phyloP scores from a whole-genome alignment of 1,284 basidiomycete species.

The Trametes polyzona region DNA sequence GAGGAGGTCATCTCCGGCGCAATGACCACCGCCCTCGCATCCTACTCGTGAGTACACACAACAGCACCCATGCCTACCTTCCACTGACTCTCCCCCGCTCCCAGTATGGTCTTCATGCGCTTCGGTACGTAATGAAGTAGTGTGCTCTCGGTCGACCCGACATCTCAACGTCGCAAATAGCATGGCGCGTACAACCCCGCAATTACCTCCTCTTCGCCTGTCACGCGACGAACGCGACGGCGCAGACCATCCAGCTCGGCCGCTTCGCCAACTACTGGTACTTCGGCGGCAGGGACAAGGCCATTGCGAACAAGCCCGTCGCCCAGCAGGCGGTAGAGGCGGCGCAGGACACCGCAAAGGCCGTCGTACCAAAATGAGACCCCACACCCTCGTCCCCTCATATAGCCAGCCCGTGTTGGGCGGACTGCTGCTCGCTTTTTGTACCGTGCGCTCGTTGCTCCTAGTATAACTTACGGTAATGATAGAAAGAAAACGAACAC shows the following conservation, averaged over 20 bases:
- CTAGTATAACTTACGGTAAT: conserved; percentile 21
- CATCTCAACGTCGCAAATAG: conserved; percentile 45
- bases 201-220: conserved; percentile 95
- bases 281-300: conserved; percentile 75
- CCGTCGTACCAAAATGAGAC: conserved; percentile 36
- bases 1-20: conserved; percentile 94
- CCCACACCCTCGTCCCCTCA: neutral
- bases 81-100: conserved; percentile 10
- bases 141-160: neutral
- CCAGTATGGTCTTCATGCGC: conserved; percentile 91
- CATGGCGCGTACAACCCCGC: conserved; percentile 93
- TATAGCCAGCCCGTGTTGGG: neutral
- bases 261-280: conserved; percentile 93
- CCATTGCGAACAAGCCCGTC: conserved; percentile 36
- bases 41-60: conserved; percentile 80
- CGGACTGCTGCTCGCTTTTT: conserved; percentile 1
- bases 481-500: conserved; percentile 1
- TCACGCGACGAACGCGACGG: conserved; percentile 88
- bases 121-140: conserved; percentile 73
- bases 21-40: conserved; percentile 89
- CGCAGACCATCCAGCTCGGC: conserved; percentile 81
- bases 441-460: conserved; percentile 5
- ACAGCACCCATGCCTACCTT: neutral
- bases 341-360: conserved; percentile 44
- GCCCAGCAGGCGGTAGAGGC: conserved; percentile 47